These are phyloP conservation scores for Pythium oligandrum DNA, from an alignment of 352 stramenopile genomes.

Conservation along the genomic window DNA sequence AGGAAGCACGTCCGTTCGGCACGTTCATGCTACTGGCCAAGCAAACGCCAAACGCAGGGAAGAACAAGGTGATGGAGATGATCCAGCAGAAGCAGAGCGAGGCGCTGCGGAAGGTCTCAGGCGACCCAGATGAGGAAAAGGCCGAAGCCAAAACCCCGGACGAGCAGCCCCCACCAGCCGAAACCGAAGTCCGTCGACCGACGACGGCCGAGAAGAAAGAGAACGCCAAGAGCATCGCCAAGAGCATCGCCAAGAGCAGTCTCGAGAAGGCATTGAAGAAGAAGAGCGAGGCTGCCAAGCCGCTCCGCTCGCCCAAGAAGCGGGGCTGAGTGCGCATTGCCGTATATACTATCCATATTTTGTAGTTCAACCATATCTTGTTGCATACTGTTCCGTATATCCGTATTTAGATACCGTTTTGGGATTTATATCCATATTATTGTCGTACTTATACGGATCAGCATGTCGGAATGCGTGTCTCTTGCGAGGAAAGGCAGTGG, in stretches of 20 bases:
- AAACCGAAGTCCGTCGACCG: conserved; percentile 5
- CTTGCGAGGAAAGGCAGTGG: too few species aligned
- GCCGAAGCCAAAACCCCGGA: neutral
- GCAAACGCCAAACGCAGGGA: conserved; percentile 23
- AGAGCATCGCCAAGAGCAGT: conserved; percentile 21
- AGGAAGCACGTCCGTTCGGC: conserved; percentile 22
- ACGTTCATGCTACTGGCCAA: conserved; percentile 45
- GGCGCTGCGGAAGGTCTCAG: neutral
- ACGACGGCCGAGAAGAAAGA: conserved; percentile 18
- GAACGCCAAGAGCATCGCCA: neutral
- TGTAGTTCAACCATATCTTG: too few species aligned
- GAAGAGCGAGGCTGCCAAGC: conserved; percentile 11
- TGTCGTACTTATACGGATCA: neutral
- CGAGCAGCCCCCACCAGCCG: neutral
- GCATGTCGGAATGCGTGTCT: too few species aligned
- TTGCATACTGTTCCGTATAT: conserved; percentile 10
- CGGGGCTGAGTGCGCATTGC: conserved; percentile 3
- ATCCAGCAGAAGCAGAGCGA: conserved; percentile 24
- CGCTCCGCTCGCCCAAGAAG: conserved; percentile 2
- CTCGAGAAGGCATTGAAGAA: conserved; percentile 47
- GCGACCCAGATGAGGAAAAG: conserved; percentile 5
- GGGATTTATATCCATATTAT: conserved; percentile 7
- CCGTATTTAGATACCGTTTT: conserved; percentile 9
- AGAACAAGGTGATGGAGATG: conserved; percentile 34
- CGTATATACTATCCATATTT: too few species aligned